Evolutionary conservation across 2,329 filamentous ascomycete genomes (phyloP).

Genomic region (Trichoderma semiorbis): DNA sequence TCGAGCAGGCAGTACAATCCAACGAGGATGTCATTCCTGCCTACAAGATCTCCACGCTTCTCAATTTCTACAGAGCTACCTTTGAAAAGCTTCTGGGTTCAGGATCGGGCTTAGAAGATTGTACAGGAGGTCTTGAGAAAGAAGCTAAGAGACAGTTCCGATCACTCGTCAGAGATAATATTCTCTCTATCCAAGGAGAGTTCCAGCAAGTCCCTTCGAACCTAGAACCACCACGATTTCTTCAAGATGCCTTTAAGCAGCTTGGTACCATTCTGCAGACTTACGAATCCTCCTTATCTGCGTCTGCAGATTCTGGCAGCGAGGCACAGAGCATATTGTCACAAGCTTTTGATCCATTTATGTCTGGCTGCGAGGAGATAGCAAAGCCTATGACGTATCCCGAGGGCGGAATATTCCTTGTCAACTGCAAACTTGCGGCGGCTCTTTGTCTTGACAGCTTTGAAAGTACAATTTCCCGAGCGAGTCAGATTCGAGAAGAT

Average conservation of each 20-base stretch:
- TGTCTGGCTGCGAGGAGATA: constrained; percentile 70
- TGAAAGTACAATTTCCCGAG: constrained; percentile 59
- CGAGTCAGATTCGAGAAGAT: constrained; percentile 53
- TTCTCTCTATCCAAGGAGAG: constrained; percentile 69
- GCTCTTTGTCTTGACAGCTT: constrained; percentile 54
- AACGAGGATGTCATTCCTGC: constrained; percentile 86
- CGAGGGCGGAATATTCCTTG: constrained; percentile 62
- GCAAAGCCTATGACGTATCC: constrained; percentile 58
- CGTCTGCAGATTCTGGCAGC: constrained; percentile 55
- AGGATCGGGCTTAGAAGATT: constrained; percentile 65
- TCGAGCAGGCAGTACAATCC: constrained; percentile 87
- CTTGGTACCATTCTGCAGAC: constrained; percentile 77
- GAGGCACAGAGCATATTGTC: constrained; percentile 72
- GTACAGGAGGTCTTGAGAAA: constrained; percentile 65
- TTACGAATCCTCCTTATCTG: constrained; percentile 75
- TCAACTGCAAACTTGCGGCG: constrained; percentile 67
- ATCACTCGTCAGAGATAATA: constrained; percentile 74
- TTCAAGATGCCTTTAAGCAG: constrained; percentile 75
- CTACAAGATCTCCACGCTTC: constrained; percentile 85
- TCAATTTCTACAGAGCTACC: constrained; percentile 84
- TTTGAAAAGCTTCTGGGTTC: constrained; percentile 75
- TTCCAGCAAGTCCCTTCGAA: constrained; percentile 68
- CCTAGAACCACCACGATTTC: constrained; percentile 73
- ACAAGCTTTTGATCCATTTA: constrained; percentile 82
- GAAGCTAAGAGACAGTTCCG: constrained; percentile 82